These are phyloP conservation scores for Iris pallida DNA, from an alignment of 116 monocot species.

Conservation along the genomic window DNA sequence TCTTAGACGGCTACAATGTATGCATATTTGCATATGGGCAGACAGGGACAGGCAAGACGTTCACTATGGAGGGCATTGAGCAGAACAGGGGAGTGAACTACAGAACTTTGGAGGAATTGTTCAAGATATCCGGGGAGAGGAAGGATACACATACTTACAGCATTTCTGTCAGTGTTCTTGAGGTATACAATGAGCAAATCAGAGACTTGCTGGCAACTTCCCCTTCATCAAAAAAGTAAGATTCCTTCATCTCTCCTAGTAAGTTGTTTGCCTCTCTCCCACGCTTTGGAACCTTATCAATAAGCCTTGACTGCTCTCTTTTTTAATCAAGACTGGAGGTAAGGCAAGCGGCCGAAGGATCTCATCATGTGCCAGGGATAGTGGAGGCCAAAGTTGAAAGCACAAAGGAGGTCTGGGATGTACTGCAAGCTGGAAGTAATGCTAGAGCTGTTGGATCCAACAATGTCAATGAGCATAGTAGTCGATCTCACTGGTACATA, in stretches of 20 bases:
- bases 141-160: slow-evolving; percentile 56
- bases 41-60: slow-evolving; percentile 89
- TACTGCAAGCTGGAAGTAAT: slow-evolving; percentile 73
- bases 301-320: background rate
- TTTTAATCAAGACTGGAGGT: slow-evolving; percentile 52
- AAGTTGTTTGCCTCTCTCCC: background rate
- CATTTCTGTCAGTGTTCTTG: slow-evolving; percentile 86
- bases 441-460: slow-evolving; percentile 87
- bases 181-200: slow-evolving; percentile 92
- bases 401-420: slow-evolving; percentile 76
- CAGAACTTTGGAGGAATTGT: slow-evolving; percentile 79
- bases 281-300: background rate
- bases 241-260: background rate
- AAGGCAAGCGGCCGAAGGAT: slow-evolving; percentile 66
- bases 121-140: slow-evolving; percentile 56
- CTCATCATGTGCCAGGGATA: slow-evolving; percentile 76
- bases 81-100: slow-evolving; percentile 80
- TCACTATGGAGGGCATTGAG: slow-evolving; percentile 86
- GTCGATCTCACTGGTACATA: slow-evolving; percentile 81
- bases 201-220: slow-evolving; percentile 70
- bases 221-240: slow-evolving; percentile 79
- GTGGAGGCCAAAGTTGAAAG: slow-evolving; percentile 74
- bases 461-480: slow-evolving; percentile 90
- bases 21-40: slow-evolving; percentile 97
- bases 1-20: slow-evolving; percentile 91